phyloP scores from a whole-genome alignment of 257 asterid species.

The Thymus mandschuricus region DNA sequence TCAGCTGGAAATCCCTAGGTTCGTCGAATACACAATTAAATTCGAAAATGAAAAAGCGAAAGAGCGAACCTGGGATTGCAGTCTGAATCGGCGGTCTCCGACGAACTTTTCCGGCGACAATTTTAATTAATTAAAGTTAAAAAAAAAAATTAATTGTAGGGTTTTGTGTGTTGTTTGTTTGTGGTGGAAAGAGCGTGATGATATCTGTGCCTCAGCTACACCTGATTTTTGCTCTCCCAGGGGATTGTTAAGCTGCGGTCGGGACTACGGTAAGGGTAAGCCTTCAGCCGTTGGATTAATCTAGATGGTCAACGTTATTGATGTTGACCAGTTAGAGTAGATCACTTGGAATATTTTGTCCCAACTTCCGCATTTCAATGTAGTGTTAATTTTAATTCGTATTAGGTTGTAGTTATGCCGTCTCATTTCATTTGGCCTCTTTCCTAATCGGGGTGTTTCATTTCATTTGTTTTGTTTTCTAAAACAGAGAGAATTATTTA shows the following conservation, averaged over 20 bases:
- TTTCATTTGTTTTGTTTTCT: too few species aligned
- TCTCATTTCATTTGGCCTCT: too few species aligned
- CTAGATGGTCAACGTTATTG: constrained; percentile 7
- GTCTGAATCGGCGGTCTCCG: constrained; percentile 21
- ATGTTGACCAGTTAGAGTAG: neutral
- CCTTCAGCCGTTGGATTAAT: neutral
- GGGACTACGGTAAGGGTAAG: constrained; percentile 18
- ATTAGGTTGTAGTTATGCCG: too few species aligned
- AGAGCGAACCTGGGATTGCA: constrained; percentile 34
- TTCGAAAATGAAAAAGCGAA: neutral
- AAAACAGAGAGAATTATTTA: too few species aligned
- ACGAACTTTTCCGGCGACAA: constrained; percentile 40
- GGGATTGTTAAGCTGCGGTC: constrained; percentile 14
- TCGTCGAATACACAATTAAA: neutral
- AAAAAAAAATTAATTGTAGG: constrained; percentile 30
- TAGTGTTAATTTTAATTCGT: neutral
- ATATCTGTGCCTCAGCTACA: constrained; percentile 39
- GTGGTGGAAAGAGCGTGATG: constrained; percentile 28
- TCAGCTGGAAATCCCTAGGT: constrained; percentile 26
- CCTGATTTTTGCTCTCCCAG: constrained; percentile 48
- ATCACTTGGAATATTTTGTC: too few species aligned
- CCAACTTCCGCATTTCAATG: too few species aligned
- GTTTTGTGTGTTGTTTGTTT: constrained; percentile 35
- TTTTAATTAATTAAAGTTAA: constrained; percentile 16
- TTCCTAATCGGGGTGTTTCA: too few species aligned